A percentile compares a stretch with the other conserved stretches of the same genome.
Conservation (phyloP, 176 grass and related monocot genomes). For the Pontederia paniculata region DNA sequence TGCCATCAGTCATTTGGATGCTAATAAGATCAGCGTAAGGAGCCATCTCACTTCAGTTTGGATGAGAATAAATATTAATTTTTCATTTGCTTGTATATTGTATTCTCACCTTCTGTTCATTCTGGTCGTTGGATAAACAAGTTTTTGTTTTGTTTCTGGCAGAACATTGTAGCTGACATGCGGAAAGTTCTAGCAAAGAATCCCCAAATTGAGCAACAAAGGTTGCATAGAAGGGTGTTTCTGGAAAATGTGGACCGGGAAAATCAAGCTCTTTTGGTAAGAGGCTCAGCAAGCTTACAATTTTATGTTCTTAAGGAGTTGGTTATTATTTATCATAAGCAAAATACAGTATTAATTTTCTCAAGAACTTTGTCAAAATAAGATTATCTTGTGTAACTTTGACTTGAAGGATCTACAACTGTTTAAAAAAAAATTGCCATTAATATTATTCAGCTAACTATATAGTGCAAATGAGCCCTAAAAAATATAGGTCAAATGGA, state of each 20-base stretch:
- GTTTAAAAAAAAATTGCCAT: too few species aligned
- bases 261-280: constrained; percentile 95
- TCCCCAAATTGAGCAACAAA: constrained; percentile 86
- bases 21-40: constrained; percentile 90
- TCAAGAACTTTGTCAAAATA: too few species aligned
- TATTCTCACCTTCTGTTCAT: not conserved
- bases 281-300: too few species aligned
- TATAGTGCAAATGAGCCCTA: too few species aligned
- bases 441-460: too few species aligned
- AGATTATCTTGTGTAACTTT: too few species aligned
- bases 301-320: too few species aligned
- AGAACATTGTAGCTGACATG: constrained; percentile 96
- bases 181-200: constrained; percentile 90
- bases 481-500: too few species aligned
- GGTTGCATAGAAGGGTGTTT: constrained; percentile 88
- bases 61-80: constrained; percentile 2
- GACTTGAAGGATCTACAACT: too few species aligned
- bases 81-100: constrained; percentile 1
- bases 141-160: constrained; percentile 19
- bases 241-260: constrained; percentile 91
- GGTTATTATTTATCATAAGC: too few species aligned
- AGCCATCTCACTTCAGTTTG: constrained; percentile 8
- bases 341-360: too few species aligned
- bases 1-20: constrained; percentile 92
- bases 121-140: constrained; percentile 8